These are phyloP conservation scores for Podaxis sp. DNA, from an alignment of 768 basidiomycete species.

Conservation along the genomic window DNA sequence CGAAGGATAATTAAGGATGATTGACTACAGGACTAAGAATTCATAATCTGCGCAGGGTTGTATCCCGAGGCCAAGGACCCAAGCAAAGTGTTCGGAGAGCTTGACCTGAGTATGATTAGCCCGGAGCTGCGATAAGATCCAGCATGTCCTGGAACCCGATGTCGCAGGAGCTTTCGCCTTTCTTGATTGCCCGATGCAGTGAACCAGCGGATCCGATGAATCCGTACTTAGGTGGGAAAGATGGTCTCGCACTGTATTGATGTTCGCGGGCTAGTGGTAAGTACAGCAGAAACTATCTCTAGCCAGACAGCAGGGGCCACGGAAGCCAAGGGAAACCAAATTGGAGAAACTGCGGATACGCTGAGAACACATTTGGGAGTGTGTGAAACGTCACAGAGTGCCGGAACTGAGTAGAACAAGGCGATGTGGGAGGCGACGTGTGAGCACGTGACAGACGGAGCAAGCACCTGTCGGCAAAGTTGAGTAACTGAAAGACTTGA, in stretches of 20 bases:
- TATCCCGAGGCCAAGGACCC: not conserved
- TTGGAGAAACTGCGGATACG: not conserved
- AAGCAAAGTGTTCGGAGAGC: not conserved
- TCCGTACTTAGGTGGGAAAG: not conserved
- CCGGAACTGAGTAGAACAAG: not conserved
- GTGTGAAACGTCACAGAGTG: not conserved
- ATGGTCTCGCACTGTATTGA: too few species aligned
- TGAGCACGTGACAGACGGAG: conserved; percentile 1
- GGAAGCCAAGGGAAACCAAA: too few species aligned
- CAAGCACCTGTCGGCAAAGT: conserved; percentile 3
- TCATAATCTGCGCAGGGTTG: not conserved
- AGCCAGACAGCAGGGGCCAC: too few species aligned
- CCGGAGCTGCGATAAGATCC: not conserved
- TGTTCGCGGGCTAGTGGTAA: too few species aligned
- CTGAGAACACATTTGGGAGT: not conserved
- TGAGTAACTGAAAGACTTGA: not conserved
- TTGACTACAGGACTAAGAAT: not conserved
- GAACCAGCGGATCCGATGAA: not conserved
- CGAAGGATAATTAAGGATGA: not conserved
- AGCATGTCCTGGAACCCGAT: not conserved
- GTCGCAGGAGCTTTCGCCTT: not conserved
- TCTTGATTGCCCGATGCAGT: not conserved
- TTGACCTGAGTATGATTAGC: not conserved
- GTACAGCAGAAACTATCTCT: not conserved
- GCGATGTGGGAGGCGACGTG: not conserved